Percentiles rank a stretch among this genome's conserved stretches.
phyloP scores from a whole-genome alignment of 1,284 basidiomycete species.

The Taiwanofungus camphoratus region DNA sequence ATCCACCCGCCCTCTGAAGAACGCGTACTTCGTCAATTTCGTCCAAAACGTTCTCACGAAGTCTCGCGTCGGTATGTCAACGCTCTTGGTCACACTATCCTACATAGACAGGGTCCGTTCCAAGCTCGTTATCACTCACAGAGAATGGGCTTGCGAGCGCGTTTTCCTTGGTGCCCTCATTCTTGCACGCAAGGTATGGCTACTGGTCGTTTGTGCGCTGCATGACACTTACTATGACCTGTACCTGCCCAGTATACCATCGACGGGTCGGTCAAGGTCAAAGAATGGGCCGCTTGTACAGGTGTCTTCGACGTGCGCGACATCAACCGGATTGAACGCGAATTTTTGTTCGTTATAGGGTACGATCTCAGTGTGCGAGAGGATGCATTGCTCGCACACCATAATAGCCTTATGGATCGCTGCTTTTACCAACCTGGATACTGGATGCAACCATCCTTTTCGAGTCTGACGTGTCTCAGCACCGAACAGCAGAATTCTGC shows the following conservation, averaged over 20 bases:
- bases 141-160: conserved; percentile 61
- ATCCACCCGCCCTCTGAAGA: conserved; percentile 40
- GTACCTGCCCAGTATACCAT: conserved; percentile 44
- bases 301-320: conserved; percentile 59
- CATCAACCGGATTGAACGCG: conserved; percentile 58
- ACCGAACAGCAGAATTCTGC: too few species aligned
- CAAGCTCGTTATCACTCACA: conserved; percentile 51
- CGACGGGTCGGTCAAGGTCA: conserved; percentile 56
- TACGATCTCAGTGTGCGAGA: conserved; percentile 53
- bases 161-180: conserved; percentile 64
- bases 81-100: conserved; percentile 50
- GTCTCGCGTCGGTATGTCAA: conserved; percentile 48
- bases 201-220: not conserved
- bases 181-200: conserved; percentile 53
- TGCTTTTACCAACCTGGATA: not conserved
- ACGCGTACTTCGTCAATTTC: conserved; percentile 43
- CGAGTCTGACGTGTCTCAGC: too few species aligned
- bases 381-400: conserved; percentile 47
- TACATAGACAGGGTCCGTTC: conserved; percentile 55
- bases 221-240: conserved; percentile 10
- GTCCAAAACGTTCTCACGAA: conserved; percentile 48
- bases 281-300: conserved; percentile 59
- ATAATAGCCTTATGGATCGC: conserved; percentile 34
- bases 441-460: too few species aligned
- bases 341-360: conserved; percentile 58